Evolutionary conservation across 2,329 filamentous ascomycete species (phyloP).

Genomic region (Sporothrix sp.): DNA sequence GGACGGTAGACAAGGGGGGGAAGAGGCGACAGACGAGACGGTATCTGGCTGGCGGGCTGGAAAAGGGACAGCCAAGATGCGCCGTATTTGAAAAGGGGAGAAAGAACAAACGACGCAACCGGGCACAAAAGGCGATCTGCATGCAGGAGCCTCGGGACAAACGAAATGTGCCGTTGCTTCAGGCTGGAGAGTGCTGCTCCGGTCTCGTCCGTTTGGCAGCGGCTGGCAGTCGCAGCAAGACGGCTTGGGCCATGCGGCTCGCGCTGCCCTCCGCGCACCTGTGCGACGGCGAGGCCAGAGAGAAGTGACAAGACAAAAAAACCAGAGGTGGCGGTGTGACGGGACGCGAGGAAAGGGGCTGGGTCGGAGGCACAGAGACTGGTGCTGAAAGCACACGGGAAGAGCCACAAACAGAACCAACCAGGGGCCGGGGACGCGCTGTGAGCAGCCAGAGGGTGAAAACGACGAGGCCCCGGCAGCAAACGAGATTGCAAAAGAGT

Average conservation of each 20-base stretch:
- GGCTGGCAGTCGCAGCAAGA: neutral
- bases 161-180: neutral
- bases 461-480: no score
- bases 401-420: neutral
- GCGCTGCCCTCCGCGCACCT: neutral
- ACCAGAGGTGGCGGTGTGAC: conserved; percentile 11
- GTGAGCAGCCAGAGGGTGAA: neutral
- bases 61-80: neutral
- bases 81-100: neutral
- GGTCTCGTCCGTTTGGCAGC: neutral
- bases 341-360: neutral
- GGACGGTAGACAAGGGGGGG: neutral
- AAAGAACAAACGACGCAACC: neutral
- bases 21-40: neutral
- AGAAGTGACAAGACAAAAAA: neutral
- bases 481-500: no score
- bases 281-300: neutral
- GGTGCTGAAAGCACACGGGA: neutral
- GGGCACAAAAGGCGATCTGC: conserved; percentile 1
- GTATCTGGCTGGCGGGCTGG: no score
- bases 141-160: neutral
- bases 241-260: no score
- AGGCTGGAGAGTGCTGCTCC: neutral
- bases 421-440: neutral
- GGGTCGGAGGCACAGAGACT: neutral